Conservation (phyloP, 2,329 filamentous ascomycete species). For the Drechslerella coelobrocha region DNA sequence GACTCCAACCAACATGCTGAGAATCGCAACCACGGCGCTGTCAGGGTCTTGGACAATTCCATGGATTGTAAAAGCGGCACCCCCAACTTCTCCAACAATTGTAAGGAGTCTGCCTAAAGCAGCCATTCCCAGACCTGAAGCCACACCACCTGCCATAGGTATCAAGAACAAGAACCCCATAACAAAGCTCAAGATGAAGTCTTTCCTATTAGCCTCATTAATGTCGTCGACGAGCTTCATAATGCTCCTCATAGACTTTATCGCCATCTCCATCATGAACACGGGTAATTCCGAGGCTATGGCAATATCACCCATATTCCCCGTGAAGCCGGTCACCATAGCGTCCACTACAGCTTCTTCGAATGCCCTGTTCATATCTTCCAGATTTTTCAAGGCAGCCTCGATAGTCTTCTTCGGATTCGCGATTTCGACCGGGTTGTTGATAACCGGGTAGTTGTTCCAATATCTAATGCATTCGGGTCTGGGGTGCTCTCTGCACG, state of each 20-base stretch:
- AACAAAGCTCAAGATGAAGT: constrained; percentile 16
- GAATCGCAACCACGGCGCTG: not conserved
- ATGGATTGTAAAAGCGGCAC: constrained; percentile 1
- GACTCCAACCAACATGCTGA: constrained; percentile 6
- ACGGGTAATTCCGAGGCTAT: constrained; percentile 17
- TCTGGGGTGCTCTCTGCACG: no score
- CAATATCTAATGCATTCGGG: not conserved
- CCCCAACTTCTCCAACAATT: not conserved
- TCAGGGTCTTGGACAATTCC: constrained; percentile 14
- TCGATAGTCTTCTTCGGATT: constrained; percentile 5
- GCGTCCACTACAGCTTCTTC: constrained; percentile 6
- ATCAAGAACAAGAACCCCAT: constrained; percentile 7
- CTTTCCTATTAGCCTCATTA: not conserved
- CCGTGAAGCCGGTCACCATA: not conserved
- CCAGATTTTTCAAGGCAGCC: constrained; percentile 8
- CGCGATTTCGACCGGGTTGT: not conserved
- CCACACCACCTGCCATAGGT: not conserved
- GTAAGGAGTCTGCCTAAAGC: not conserved
- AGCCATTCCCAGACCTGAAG: not conserved
- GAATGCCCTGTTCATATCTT: not conserved
- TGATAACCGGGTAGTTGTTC: not conserved
- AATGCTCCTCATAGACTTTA: constrained; percentile 11
- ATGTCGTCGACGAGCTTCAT: constrained; percentile 9
- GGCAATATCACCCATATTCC: constrained; percentile 3
- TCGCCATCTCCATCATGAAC: constrained; percentile 12